Percentiles rank a stretch among this genome's conserved stretches.
Evolutionary conservation across 2,329 filamentous ascomycete species (phyloP).

Genomic region (Stagonosporopsis chrysanthemi): DNA sequence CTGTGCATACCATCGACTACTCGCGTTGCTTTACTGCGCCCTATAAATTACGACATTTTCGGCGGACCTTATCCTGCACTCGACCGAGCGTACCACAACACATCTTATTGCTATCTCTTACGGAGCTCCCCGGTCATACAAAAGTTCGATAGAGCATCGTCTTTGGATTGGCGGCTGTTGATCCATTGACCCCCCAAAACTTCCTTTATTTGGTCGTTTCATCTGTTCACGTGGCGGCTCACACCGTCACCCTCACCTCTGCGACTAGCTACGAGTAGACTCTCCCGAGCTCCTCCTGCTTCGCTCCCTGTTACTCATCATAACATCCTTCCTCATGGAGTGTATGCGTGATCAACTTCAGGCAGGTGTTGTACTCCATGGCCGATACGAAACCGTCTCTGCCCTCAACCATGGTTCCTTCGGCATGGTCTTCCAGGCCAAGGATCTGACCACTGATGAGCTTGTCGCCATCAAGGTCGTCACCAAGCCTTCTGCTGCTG

Average conservation of each 20-base stretch:
- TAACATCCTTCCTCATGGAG: constrained; percentile 66
- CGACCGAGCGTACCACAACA: constrained; percentile 10
- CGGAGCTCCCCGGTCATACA: constrained; percentile 38
- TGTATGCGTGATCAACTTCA: constrained; percentile 86
- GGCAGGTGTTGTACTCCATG: constrained; percentile 80
- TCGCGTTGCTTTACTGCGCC: constrained; percentile 35
- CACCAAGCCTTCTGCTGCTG: constrained; percentile 76
- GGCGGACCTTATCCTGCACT: constrained; percentile 9
- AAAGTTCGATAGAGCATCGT: constrained; percentile 51
- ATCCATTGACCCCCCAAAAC: constrained; percentile 47
- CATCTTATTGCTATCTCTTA: constrained; percentile 48
- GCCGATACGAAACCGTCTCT: constrained; percentile 88
- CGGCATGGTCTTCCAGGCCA: constrained; percentile 96
- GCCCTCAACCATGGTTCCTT: constrained; percentile 99
- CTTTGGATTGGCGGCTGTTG: constrained; percentile 44
- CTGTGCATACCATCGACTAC: constrained; percentile 52
- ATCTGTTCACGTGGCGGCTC: constrained; percentile 33
- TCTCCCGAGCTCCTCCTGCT: constrained; percentile 44
- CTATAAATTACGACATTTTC: constrained; percentile 41
- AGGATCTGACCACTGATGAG: constrained; percentile 76
- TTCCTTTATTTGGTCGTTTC: constrained; percentile 33
- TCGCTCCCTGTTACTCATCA: constrained; percentile 28
- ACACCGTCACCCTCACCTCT: constrained; percentile 26
- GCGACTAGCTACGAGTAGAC: constrained; percentile 43
- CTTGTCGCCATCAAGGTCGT: constrained; percentile 95